Base-by-base conservation (phyloP, 768 basidiomycete species). In the Boletellus sp. region DNA sequence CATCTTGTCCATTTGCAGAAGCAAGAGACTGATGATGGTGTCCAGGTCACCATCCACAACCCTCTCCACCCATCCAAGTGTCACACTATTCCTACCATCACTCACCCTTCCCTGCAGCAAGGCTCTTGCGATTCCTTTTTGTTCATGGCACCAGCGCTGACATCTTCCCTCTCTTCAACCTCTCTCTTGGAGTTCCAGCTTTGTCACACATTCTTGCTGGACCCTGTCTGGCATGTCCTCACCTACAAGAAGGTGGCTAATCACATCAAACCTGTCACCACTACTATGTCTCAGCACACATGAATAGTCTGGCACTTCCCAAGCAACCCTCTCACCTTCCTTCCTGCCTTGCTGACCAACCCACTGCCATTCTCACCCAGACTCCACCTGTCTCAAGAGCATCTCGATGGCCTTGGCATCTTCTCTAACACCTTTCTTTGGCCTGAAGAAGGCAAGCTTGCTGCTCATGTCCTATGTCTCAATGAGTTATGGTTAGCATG, bases 401-500 rank as follows among this genome's bases (percentile, higher is more conserved):
- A 10, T 0, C 3, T 53, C 2, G 37, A 41, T 0, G 15, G 1
- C 0, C 22, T 48, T 1, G 42, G 24, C 0, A 47, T 52, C 0
- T 20, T 36, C 0, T 0, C 0, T 0, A 52, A 52, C 4, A 2
- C 16, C 0, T 57, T 55, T 11, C 15, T 58, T 0, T 48, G 40
- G 48, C 45, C 47, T 1, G 45, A 55, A 5, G 51, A 58, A 36
- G 4, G 19, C 0, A 46, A 47, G 10, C 45, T 58, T 0, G 26
- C 28, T 5, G 33, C 20, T 0, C 58, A 72, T n/a, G 41, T 73
- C 2, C 57, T 76, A 48, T 54, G 45, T 17, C 19, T 48, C 15
- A 65, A 73, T 4, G 56, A 75, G 23, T 9, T 53, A 0, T 71
- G 51, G 0, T 71, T 78, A 31, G 72, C 75, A 0, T 78, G 71